Percentiles rank a stretch among this genome's conserved stretches.
Evolutionary conservation across 768 basidiomycete species (phyloP).

Genomic region (Xanthoconium purpureum): DNA sequence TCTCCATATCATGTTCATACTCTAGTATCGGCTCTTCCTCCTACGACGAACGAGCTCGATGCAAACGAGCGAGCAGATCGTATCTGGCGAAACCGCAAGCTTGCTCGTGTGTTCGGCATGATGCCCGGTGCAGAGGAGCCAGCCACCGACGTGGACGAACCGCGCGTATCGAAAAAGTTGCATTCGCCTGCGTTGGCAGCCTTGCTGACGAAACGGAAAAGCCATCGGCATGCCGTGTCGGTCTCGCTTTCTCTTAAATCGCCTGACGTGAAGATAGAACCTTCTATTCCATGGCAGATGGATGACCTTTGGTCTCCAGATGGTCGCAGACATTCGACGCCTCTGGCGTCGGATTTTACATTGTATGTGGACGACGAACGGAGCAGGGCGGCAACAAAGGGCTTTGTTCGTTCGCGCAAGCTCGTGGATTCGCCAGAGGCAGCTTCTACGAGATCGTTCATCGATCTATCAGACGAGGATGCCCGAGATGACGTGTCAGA

Average conservation of each 20-base stretch:
- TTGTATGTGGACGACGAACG: conserved; percentile 21
- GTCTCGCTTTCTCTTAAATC: conserved; percentile 25
- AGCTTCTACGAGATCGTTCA: conserved; percentile 45
- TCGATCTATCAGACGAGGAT: conserved; percentile 68
- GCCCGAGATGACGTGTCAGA: conserved; percentile 30
- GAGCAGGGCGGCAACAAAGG: background rate
- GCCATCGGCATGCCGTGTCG: conserved; percentile 32
- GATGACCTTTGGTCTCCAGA: conserved; percentile 29
- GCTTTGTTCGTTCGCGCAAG: conserved; percentile 4
- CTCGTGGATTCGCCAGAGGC: conserved; percentile 15
- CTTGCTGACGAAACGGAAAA: conserved; percentile 30
- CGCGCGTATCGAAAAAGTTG: conserved; percentile 18
- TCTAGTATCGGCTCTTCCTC: conserved; percentile 39
- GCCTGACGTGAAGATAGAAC: conserved; percentile 21
- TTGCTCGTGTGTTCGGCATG: conserved; percentile 77
- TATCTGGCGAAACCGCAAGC: conserved; percentile 70
- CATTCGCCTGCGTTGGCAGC: conserved; percentile 26
- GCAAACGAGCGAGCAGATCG: conserved; percentile 68
- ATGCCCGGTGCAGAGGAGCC: conserved; percentile 49
- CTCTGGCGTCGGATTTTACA: conserved; percentile 45
- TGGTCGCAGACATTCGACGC: conserved; percentile 53
- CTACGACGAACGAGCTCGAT: conserved; percentile 66
- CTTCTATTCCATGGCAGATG: conserved; percentile 34
- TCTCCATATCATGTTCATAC: conserved; percentile 24
- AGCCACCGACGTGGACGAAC: conserved; percentile 25